These are phyloP conservation scores for Fraxinus greggii DNA, from an alignment of 305 asterid species.

Conservation along the genomic window DNA sequence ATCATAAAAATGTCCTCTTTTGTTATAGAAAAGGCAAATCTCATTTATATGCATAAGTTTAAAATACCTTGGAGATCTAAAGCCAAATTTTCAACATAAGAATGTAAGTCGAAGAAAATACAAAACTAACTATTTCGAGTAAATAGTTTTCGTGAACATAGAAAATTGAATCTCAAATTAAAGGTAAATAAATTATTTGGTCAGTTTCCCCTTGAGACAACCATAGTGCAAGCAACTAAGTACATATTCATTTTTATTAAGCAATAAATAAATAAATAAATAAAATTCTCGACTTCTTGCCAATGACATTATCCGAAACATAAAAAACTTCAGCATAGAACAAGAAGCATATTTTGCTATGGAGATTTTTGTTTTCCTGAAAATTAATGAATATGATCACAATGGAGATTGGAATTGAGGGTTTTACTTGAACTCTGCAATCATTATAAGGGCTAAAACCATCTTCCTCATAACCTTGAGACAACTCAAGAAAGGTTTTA, in stretches of 20 bases:
- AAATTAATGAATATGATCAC: not conserved
- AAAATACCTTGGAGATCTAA: not conserved
- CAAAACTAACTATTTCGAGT: not conserved
- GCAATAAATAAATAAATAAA: not conserved
- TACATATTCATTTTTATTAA: not conserved
- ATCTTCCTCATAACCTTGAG: not conserved
- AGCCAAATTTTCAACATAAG: not conserved
- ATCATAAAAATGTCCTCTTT: slow-evolving; percentile 6
- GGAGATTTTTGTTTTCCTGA: not conserved
- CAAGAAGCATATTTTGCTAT: not conserved
- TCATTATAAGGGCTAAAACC: not conserved
- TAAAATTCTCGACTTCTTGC: not conserved
- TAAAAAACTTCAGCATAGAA: not conserved
- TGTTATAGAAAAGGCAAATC: not conserved
- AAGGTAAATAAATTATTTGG: not conserved
- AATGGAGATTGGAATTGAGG: not conserved
- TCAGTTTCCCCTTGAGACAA: not conserved
- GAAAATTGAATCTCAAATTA: too few species aligned
- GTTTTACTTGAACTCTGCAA: not conserved
- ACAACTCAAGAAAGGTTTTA: not conserved
- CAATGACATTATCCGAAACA: not conserved
- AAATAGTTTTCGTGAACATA: not conserved
- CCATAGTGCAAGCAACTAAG: not conserved
- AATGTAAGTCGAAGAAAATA: not conserved
- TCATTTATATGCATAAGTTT: not conserved